A percentile compares a stretch with the other conserved stretches of the same genome.
These are phyloP conservation scores for Colletotrichum spaethianum DNA, from an alignment of 2,329 filamentous ascomycete species.

Conservation along the genomic window DNA sequence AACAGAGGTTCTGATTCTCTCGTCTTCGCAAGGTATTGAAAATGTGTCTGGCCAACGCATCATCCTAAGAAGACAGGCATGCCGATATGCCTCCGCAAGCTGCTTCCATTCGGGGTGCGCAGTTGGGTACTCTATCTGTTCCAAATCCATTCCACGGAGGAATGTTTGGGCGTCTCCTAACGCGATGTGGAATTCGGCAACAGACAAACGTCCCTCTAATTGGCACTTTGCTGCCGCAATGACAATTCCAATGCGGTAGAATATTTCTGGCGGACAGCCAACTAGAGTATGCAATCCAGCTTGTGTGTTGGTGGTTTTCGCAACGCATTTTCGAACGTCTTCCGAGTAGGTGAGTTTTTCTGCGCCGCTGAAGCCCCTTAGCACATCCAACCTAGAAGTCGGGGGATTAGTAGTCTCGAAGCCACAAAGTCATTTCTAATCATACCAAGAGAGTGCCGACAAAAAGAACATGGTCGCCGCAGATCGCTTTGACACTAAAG, in stretches of 20 bases:
- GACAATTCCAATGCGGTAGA: conserved; percentile 46
- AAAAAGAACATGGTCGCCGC: conserved; percentile 45
- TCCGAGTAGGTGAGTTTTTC: conserved; percentile 49
- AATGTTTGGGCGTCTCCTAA: conserved; percentile 45
- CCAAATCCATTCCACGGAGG: conserved; percentile 46
- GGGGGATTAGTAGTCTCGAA: too few species aligned
- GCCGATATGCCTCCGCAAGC: conserved; percentile 48
- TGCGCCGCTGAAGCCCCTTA: conserved; percentile 49
- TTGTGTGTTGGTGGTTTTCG: conserved; percentile 39
- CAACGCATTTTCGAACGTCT: conserved; percentile 45
- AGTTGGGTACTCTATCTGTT: conserved; percentile 46
- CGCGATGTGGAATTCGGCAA: conserved; percentile 36
- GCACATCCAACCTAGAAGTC: conserved; percentile 46
- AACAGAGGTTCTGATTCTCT: conserved; percentile 43
- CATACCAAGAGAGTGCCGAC: conserved; percentile 46
- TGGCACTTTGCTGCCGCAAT: conserved; percentile 44
- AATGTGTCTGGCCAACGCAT: conserved; percentile 48
- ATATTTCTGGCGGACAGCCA: conserved; percentile 47
- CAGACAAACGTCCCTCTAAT: conserved; percentile 8
- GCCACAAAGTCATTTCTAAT: not conserved
- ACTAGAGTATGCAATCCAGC: conserved; percentile 46
- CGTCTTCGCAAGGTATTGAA: conserved; percentile 44
- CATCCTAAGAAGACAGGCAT: conserved; percentile 48
- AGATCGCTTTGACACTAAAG: conserved; percentile 37
- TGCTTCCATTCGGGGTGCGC: conserved; percentile 46